phyloP scores from a whole-genome alignment of 208 protist species.

The Acanthamoeba sp. region DNA sequence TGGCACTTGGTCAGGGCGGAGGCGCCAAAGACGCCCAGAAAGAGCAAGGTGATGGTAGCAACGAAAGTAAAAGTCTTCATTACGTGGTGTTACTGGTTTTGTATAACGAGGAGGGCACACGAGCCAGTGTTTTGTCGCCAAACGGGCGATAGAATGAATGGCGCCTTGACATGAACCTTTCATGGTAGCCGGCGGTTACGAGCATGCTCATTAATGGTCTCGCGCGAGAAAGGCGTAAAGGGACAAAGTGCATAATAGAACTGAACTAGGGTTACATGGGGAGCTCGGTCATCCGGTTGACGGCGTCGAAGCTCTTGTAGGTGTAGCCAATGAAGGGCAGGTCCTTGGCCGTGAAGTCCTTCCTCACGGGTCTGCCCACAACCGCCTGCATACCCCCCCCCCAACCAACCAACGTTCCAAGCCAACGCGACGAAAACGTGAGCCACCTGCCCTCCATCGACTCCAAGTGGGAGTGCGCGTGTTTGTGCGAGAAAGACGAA shows the following conservation, averaged over 20 bases:
- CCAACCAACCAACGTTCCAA: too few species aligned
- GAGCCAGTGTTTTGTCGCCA: not conserved
- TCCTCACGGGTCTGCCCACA: not conserved
- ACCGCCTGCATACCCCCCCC: not conserved
- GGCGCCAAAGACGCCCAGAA: not conserved
- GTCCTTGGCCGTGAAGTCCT: slow-evolving; percentile 55
- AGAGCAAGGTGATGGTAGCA: not conserved
- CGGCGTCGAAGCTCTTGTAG: slow-evolving; percentile 76
- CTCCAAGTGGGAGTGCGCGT: not conserved
- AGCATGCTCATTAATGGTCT: too few species aligned
- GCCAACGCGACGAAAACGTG: not conserved
- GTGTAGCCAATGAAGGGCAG: slow-evolving; percentile 70
- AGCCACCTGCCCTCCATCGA: not conserved
- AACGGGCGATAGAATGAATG: too few species aligned
- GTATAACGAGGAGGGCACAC: not conserved
- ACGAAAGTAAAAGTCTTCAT: not conserved
- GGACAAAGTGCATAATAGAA: too few species aligned
- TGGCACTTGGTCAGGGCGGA: slow-evolving; percentile 1
- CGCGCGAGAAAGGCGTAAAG: too few species aligned
- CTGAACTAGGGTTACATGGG: slow-evolving; percentile 26
- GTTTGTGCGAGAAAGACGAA: too few species aligned
- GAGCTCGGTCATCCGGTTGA: slow-evolving; percentile 40
- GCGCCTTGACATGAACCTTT: too few species aligned
- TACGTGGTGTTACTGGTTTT: not conserved
- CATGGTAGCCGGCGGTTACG: too few species aligned